Evolutionary conservation across 768 basidiomycete genomes (phyloP).

Genomic region (Suillus luteus): DNA sequence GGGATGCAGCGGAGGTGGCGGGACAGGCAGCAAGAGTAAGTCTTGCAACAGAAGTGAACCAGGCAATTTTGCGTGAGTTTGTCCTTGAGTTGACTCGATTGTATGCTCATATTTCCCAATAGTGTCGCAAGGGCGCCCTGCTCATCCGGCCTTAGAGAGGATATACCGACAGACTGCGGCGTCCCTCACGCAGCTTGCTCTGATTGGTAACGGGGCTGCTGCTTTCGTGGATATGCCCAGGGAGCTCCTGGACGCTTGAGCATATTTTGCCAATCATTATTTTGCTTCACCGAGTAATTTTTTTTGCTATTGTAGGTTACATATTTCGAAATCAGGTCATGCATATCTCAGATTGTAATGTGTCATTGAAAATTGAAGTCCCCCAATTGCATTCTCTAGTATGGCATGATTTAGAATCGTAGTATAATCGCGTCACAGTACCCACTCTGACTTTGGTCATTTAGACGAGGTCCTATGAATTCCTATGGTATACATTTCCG

Average conservation of each 20-base stretch:
- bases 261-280: not conserved
- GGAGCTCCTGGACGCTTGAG: constrained; percentile 62
- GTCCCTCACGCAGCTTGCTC: constrained; percentile 68
- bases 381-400: not conserved
- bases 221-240: constrained; percentile 80
- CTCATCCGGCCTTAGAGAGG: constrained; percentile 70
- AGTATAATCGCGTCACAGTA: not conserved
- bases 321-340: not conserved
- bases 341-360: constrained; percentile 10
- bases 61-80: constrained; percentile 75
- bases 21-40: constrained; percentile 64
- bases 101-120: constrained; percentile 12
- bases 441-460: not conserved
- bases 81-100: not conserved
- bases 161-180: constrained; percentile 76
- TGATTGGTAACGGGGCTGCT: constrained; percentile 72
- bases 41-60: constrained; percentile 77
- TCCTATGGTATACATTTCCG: not conserved
- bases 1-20: constrained; percentile 65
- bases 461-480: not conserved
- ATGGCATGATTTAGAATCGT: not conserved
- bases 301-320: not conserved
- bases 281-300: not conserved
- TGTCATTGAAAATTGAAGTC: constrained; percentile 6
- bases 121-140: constrained; percentile 81